Base-by-base conservation (phyloP, 2,329 filamentous ascomycete genomes). In the Botryotinia globosa region DNA sequence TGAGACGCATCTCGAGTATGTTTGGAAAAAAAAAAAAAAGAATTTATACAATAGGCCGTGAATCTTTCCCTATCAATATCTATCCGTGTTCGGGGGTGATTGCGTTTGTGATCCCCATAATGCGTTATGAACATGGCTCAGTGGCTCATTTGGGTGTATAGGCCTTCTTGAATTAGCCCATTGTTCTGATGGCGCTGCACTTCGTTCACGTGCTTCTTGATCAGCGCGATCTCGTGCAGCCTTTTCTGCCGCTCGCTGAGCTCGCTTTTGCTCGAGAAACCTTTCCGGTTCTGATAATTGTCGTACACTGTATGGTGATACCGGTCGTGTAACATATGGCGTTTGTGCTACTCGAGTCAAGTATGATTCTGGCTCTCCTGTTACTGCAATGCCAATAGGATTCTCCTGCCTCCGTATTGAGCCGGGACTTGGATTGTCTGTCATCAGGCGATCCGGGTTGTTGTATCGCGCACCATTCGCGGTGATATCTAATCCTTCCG, bases 401-500 rank as follows among this genome's bases (percentile, higher is more conserved):
- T 62, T 61, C 39, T 73, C 69, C 63, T 70, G 39, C 45, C 65
- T 69, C 42, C 72, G 72, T 16, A 75, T 48, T 14, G 58, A 29
- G 32, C 71, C 74, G 39, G 73, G 74, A n/a, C 74, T 73, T 20
- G 76, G 75, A 62, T 74, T 76, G 34, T 56, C 51, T 1, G 64
- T 72, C 4, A 63, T 37, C n/a, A 76, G 59, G 10, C 75, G 73
- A 39, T 77, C 77, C 8, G 77, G 74, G 63, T 72, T 74, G 22
- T 68, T 42, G 45, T 75, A 76, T 63, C 58, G 63, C 25, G 67
- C 62, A 12, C 75, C 74, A 42, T 68, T 75, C 5, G 73, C 39
- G 62, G 58, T 72, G n/a, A 79, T 76, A 74, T 79, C 78, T 39
- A 77, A 75, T 1, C 77, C 77, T 58, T 77, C 72, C 1, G 63